Base-by-base conservation (phyloP, 2,329 filamentous ascomycete genomes). In the Byssothecium circinans region DNA sequence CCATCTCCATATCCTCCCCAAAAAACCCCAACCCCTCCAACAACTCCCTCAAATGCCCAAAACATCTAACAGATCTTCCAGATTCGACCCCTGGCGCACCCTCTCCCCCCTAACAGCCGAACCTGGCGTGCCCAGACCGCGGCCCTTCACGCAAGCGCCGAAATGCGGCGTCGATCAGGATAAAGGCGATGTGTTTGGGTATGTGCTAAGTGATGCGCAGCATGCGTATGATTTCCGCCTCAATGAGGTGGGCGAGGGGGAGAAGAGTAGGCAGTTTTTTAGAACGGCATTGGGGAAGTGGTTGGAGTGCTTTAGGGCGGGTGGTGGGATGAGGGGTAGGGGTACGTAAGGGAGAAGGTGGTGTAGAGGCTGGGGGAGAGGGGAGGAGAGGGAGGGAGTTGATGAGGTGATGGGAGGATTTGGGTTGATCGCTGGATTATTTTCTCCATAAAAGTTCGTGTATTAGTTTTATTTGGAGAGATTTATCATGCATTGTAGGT, bases 61-160 rank as follows among this genome's bases (percentile, higher is more conserved):
- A n/a, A n/a, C n/a, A n/a, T n/a, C n/a, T n/a, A n/a, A n/a, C n/a
- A n/a, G n/a, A n/a, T n/a, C n/a, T n/a, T n/a, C n/a, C 23, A 25
- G 23, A 45, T 79, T 74, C 52, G 78, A 81, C 47, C 78, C 78
- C 3, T 82, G 78, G 79, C 67, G 75, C 17, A 73, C 75, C 0
- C 61, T 80, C 2, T 75, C 72, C 0, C 69, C 74, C 0, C 65
- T 80, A 0, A 74, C 72, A 2, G 65, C 56, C 0, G 73, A 78
- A 47, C 43, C 53, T 0, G 72, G 70, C 33, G 73, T 29, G 30
- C 74, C 3, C 76, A 62, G 67, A 11, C 60, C 76, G 14, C 52
- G 52, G 0, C 53, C 73, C 6, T 73, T 74, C 1, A 70, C 69
- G 3, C 54, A 72, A 0, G 68, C 77, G 14, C 78, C 78, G 0